Conservation (phyloP, 768 basidiomycete species). For the Suillus lakei region DNA sequence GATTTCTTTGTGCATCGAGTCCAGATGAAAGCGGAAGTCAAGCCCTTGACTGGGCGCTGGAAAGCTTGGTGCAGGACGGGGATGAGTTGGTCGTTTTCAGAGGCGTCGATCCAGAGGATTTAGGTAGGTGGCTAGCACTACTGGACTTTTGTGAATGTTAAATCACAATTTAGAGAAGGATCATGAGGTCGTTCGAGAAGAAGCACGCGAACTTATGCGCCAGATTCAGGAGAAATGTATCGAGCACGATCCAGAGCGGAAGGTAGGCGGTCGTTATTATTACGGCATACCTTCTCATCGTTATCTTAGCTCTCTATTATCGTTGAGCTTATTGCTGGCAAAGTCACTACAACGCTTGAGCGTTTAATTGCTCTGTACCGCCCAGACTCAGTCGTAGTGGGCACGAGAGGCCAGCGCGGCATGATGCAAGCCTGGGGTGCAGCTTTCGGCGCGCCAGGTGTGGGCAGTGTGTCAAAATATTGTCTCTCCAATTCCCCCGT, state of each 20-base stretch:
- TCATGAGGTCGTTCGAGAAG: conserved; percentile 77
- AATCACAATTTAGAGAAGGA: conserved; percentile 60
- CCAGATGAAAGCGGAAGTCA: conserved; percentile 87
- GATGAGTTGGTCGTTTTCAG: conserved; percentile 94
- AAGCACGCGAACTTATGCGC: conserved; percentile 83
- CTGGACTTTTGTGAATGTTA: not conserved
- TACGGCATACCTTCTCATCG: not conserved
- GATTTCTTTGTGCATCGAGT: conserved; percentile 89
- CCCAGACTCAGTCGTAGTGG: conserved; percentile 92
- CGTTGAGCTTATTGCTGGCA: conserved; percentile 93
- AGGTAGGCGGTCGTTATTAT: conserved; percentile 47
- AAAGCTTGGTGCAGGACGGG: conserved; percentile 81
- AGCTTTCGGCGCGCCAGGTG: conserved; percentile 53
- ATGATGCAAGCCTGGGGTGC: conserved; percentile 58
- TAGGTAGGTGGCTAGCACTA: conserved; percentile 49
- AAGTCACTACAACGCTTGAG: conserved; percentile 87
- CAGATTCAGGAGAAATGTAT: conserved; percentile 80
- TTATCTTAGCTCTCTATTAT: conserved; percentile 75
- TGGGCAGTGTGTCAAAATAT: conserved; percentile 72
- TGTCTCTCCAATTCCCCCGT: conserved; percentile 93
- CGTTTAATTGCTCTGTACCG: conserved; percentile 91
- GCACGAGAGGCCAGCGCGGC: conserved; percentile 75
- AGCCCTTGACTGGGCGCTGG: conserved; percentile 93
- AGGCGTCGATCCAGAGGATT: conserved; percentile 86
- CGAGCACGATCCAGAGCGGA: conserved; percentile 77